A percentile compares a stretch with the other conserved stretches of the same genome.
Conservation (phyloP, 129 eudicot genomes). For the Scalesia atractyloides region DNA sequence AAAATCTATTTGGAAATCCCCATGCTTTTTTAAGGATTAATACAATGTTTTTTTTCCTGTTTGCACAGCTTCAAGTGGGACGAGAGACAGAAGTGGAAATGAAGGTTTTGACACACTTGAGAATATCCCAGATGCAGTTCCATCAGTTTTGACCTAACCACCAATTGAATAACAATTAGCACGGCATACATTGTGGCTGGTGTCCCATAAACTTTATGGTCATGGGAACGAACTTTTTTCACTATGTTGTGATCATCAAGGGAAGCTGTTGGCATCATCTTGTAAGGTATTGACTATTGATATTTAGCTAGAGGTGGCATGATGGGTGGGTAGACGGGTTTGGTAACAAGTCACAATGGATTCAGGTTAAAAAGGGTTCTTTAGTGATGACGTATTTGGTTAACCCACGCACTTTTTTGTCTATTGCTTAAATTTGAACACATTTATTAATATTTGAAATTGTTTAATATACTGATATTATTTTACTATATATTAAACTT, state of each 20-base stretch:
- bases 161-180: conserved; percentile 95
- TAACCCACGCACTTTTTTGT: too few species aligned
- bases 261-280: conserved; percentile 91
- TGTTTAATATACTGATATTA: too few species aligned
- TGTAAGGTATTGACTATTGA: conserved; percentile 65
- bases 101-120: conserved; percentile 83
- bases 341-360: not conserved
- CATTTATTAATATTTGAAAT: too few species aligned
- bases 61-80: conserved; percentile 56
- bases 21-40: not conserved
- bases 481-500: too few species aligned
- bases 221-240: conserved; percentile 96
- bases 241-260: conserved; percentile 79
- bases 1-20: conserved; percentile 4
- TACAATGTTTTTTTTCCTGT: not conserved
- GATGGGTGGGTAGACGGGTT: not conserved
- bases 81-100: conserved; percentile 47
- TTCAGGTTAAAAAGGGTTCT: not conserved
- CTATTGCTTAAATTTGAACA: too few species aligned
- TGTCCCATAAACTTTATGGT: conserved; percentile 96
- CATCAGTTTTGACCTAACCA: conserved; percentile 78
- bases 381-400: not conserved
- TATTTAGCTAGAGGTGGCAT: not conserved
- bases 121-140: conserved; percentile 92
- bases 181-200: conserved; percentile 96